These are phyloP conservation scores for Tephrocybe sp. DNA, from an alignment of 768 basidiomycete genomes.

Conservation along the genomic window DNA sequence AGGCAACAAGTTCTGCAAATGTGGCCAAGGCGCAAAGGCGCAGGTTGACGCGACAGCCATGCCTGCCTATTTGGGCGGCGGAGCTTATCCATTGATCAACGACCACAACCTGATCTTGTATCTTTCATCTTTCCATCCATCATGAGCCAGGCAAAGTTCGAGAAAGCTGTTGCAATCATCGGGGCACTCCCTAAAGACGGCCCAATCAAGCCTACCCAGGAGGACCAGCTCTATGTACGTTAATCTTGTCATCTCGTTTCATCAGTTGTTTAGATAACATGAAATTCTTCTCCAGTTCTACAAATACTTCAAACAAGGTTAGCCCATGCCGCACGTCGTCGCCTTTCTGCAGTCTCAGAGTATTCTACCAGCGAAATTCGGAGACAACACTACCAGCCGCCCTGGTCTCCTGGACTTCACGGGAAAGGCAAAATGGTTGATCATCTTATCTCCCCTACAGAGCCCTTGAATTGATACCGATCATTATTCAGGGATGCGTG, in stretches of 20 bases:
- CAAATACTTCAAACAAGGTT: constrained; percentile 91
- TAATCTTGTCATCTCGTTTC: constrained; percentile 7
- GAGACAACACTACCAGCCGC: constrained; percentile 62
- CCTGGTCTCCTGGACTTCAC: constrained; percentile 84
- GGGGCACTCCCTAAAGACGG: constrained; percentile 75
- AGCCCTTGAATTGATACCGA: neutral
- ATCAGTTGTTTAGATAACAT: constrained; percentile 9
- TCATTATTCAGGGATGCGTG: constrained; percentile 75
- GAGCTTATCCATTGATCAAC: constrained; percentile 13
- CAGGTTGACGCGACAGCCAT: constrained; percentile 1
- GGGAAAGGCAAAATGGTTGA: constrained; percentile 89
- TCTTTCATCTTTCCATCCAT: constrained; percentile 19
- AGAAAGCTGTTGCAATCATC: constrained; percentile 72
- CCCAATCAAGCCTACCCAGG: constrained; percentile 68
- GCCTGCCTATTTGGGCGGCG: constrained; percentile 18
- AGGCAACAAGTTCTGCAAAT: too few species aligned
- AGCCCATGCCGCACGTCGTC: neutral
- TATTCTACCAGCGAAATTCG: constrained; percentile 56
- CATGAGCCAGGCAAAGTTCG: constrained; percentile 75
- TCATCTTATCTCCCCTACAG: constrained; percentile 10
- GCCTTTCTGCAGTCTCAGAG: neutral
- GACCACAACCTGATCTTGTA: constrained; percentile 7
- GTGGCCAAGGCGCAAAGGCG: too few species aligned
- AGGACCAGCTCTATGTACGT: constrained; percentile 80
- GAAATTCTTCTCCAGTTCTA: constrained; percentile 69